phyloP scores from a whole-genome alignment of 225 moss, liverwort and hornwort genomes.

The Polytrichum formosum region DNA sequence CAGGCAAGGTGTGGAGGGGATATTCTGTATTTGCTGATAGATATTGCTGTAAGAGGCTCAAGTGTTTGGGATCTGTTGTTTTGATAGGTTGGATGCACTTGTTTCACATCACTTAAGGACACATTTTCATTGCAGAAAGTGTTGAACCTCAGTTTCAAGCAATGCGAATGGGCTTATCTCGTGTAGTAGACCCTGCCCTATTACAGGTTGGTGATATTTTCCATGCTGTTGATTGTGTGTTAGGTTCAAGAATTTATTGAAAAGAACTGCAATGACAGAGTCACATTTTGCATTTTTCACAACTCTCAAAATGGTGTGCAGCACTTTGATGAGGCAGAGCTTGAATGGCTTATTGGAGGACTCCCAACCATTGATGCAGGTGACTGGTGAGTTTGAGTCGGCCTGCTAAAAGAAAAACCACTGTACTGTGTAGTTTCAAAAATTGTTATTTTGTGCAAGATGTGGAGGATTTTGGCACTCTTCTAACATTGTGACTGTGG shows the following conservation, averaged over 20 bases:
- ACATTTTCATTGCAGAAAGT: conserved; percentile 56
- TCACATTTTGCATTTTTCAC: too few species aligned
- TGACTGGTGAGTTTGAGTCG: conserved; percentile 56
- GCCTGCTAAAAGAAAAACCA: too few species aligned
- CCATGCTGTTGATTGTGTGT: neutral
- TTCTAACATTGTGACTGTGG: neutral
- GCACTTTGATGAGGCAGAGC: conserved; percentile 98
- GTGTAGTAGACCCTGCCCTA: conserved; percentile 86
- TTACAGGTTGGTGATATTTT: conserved; percentile 61
- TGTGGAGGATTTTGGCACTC: too few species aligned
- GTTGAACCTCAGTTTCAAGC: conserved; percentile 94
- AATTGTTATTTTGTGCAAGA: too few species aligned
- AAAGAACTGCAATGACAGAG: too few species aligned
- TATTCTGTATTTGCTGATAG: too few species aligned
- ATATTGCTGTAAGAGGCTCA: too few species aligned
- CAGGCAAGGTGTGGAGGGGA: too few species aligned
- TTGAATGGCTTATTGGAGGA: conserved; percentile 98
- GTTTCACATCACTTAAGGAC: neutral
- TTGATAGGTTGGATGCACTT: too few species aligned
- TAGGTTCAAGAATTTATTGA: too few species aligned
- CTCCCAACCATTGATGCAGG: conserved; percentile 88
- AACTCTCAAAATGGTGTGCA: conserved; percentile 11
- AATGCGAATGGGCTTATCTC: conserved; percentile 76
- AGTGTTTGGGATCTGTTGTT: too few species aligned
- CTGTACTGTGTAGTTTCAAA: too few species aligned